Base-by-base conservation (phyloP, 2,329 filamentous ascomycete genomes). In the Xylaria sp. region DNA sequence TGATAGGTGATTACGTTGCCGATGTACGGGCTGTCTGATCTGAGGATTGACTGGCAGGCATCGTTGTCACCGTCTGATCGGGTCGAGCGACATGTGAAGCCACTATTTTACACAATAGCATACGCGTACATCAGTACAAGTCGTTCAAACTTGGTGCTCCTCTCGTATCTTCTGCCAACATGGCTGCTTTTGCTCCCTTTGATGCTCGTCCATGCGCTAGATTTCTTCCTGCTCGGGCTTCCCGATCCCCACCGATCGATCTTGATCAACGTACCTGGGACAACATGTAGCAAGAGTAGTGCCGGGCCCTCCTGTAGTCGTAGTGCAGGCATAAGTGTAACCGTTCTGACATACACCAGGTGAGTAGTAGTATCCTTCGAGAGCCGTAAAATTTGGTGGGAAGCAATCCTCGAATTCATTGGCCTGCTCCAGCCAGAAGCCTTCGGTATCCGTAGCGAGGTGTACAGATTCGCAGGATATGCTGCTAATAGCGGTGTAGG, bases 301-400 rank as follows among this genome's bases (percentile, higher is more conserved):
- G 26, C 49, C 38, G 17, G 20, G 9, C 2, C 20, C 33, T 17
- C 17, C 36, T 46, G 20, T n/a, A 33, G 33, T 71, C 5, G 66
- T 65, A 20, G 63, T 71, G 10, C 73, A 74, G 15, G 73, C 75
- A 49, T 66, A 66, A 15, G 23, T 56, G 48, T 66, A 66, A 3
- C 63, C 63, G 44, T 20, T 15, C 28, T 59, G 54, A 10, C 59
- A 59, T 36, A 67, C 33, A 20, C 65, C 59, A 31, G 66, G 46
- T n/a, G 66, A 64, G 31, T 57, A 59, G 31, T 46, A 65, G 42
- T 65, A 57, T 49, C 54, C 62, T 2, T 51, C 23, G 26, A 44
- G 7, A 28, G 42, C 44, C 20, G 44, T 65, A 10, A 46, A 58
- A 15, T 56, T 44, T 9, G 65, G 5, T 2, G 65, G 59, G 42